Evolutionary conservation across 768 basidiomycete species (phyloP), one percentile per base, ranked within the genome.

Genomic region (Lyophyllum atratum): DNA sequence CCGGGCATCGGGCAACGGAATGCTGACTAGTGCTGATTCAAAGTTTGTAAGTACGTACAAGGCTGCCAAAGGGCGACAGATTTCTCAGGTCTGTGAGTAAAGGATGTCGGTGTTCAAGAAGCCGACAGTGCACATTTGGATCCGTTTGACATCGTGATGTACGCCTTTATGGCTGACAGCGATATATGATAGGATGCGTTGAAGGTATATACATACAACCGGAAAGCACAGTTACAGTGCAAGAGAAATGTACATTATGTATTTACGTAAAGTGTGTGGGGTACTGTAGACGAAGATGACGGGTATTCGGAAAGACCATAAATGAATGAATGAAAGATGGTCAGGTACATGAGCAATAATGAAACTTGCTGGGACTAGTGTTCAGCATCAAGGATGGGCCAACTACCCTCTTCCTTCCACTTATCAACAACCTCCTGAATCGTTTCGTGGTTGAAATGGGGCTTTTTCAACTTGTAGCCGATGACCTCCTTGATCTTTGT

Each of bases 401-500:
- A 84, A 54, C 65, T 73, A 24, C 86, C 84, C 63, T 94, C 92
- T 14, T 71, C 84, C 67, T 89, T 91, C 85, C 89, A 93, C 68
- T 89, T 88, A 64, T 89, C 86, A 31, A 94, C 81, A 28, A 91
- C 78, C 55, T 93, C 90, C 65, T 77, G 74, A 52, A 94, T 67
- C 7, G 80, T 74, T 17, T 84, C 85, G 45, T 81, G 81, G 63
- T 77, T 79, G 65, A 93, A 85, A 33, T 79, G 64, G 1, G 93
- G 90, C 31, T 75, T 75, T 61, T 78, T 81, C 47, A 92, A 73
- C 59, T 80, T 73, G 70, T 91, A 93, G 1, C 87, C 88, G 21
- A 89, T 62, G n/a, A 92, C 66, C 28, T 80, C 74, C 69, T 92
- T 90, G 67, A 93, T 78, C 76, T 92, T 94, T 49, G 68, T 72